phyloP scores from a whole-genome alignment of 1,139 yeast species.

The Candida sanyaensis region DNA sequence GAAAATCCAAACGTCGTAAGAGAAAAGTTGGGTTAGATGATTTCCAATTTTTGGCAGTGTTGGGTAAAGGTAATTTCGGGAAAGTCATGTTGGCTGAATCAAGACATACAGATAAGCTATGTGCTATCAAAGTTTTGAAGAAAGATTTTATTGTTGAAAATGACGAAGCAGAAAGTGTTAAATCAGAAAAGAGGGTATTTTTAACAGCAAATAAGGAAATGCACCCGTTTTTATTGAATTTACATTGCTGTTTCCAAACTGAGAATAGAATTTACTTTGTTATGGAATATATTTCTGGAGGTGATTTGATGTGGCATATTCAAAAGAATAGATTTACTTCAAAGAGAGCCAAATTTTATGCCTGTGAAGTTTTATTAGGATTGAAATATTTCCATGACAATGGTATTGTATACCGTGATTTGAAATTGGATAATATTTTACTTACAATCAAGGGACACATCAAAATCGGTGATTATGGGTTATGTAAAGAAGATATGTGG shows the following conservation, averaged over 20 bases:
- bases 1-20: slow-evolving; percentile 37
- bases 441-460: slow-evolving; percentile 92
- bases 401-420: slow-evolving; percentile 94
- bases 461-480: slow-evolving; percentile 94
- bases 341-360: slow-evolving; percentile 92
- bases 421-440: slow-evolving; percentile 91
- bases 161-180: slow-evolving; percentile 94
- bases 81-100: slow-evolving; percentile 97
- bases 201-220: slow-evolving; percentile 84
- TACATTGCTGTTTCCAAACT: slow-evolving; percentile 96
- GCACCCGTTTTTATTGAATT: slow-evolving; percentile 89
- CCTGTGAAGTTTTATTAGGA: slow-evolving; percentile 92
- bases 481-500: slow-evolving; percentile 97
- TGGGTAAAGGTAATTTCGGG: slow-evolving; percentile 98
- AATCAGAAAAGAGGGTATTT: slow-evolving; percentile 90
- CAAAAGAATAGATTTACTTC: slow-evolving; percentile 89
- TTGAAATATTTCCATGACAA: slow-evolving; percentile 92
- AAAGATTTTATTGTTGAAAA: slow-evolving; percentile 93
- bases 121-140: slow-evolving; percentile 94
- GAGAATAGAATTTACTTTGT: slow-evolving; percentile 96
- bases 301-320: slow-evolving; percentile 99
- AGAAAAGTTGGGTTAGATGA: slow-evolving; percentile 92
- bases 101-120: slow-evolving; percentile 70
- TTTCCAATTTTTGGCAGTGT: slow-evolving; percentile 87
- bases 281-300: slow-evolving; percentile 97